Conservation (phyloP, 495 filamentous ascomycete genomes). For the Penicillium chermesinum region DNA sequence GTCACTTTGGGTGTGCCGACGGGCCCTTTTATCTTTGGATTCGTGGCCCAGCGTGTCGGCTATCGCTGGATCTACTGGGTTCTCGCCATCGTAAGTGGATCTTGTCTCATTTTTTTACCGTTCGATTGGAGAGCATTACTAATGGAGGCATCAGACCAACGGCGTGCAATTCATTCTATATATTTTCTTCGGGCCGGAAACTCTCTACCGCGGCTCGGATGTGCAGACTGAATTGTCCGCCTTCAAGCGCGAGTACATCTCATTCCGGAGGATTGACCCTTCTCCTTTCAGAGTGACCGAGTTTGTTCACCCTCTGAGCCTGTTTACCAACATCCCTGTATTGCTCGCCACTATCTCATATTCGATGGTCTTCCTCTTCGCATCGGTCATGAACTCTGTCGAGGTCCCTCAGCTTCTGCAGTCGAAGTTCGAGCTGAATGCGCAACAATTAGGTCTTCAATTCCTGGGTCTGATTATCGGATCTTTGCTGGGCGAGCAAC, state of each 20-base stretch:
- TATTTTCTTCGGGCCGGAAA: conserved; percentile 54
- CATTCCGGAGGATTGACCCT: conserved; percentile 44
- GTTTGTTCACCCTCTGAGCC: conserved; percentile 42
- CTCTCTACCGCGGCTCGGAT: conserved; percentile 42
- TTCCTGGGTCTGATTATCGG: conserved; percentile 52
- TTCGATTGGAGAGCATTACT: no score
- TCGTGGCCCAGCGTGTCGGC: conserved; percentile 38
- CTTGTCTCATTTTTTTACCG: not conserved
- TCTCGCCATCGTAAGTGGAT: conserved; percentile 39
- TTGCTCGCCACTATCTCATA: conserved; percentile 46
- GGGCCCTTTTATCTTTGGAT: conserved; percentile 47
- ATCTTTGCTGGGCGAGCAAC: conserved; percentile 49
- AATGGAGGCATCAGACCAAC: no score
- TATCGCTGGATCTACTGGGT: conserved; percentile 44
- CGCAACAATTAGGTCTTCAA: conserved; percentile 50
- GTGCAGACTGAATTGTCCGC: conserved; percentile 21
- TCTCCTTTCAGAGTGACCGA: conserved; percentile 40
- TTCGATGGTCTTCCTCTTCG: conserved; percentile 49
- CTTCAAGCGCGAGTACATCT: conserved; percentile 42
- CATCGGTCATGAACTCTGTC: conserved; percentile 44
- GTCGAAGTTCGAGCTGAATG: conserved; percentile 46
- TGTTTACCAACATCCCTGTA: conserved; percentile 40
- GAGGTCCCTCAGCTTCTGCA: conserved; percentile 51
- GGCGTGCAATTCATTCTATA: conserved; percentile 48
- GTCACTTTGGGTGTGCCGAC: conserved; percentile 50